These are phyloP conservation scores for Sporothrix euskadiensis DNA, from an alignment of 2,329 filamentous ascomycete genomes.

Conservation along the genomic window DNA sequence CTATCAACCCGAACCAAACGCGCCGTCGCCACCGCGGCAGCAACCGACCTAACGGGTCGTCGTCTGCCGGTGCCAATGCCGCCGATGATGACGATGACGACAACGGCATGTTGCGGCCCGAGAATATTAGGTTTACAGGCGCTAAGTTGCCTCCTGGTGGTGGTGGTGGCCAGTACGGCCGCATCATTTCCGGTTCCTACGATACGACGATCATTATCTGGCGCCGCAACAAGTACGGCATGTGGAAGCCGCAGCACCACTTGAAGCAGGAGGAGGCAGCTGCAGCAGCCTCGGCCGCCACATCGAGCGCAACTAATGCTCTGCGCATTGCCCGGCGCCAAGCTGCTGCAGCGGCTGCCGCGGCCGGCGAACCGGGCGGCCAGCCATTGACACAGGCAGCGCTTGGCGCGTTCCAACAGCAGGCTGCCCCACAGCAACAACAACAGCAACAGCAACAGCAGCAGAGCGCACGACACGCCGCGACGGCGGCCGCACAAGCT, in stretches of 20 bases:
- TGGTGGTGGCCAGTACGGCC: slow-evolving; percentile 81
- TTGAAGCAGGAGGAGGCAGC: slow-evolving; percentile 73
- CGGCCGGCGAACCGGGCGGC: neutral
- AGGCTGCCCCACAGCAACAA: neutral
- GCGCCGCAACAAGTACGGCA: slow-evolving; percentile 80
- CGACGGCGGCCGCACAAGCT: neutral
- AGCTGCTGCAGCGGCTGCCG: neutral
- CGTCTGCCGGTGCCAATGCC: neutral
- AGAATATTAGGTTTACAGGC: slow-evolving; percentile 76
- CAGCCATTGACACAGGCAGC: slow-evolving; percentile 12
- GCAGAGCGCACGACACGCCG: neutral
- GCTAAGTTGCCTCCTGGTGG: slow-evolving; percentile 88
- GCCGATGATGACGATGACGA: slow-evolving; percentile 47
- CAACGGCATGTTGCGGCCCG: slow-evolving; percentile 71
- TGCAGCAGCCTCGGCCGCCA: slow-evolving; percentile 44
- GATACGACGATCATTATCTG: slow-evolving; percentile 96
- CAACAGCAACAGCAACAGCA: too few species aligned
- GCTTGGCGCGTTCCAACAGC: neutral
- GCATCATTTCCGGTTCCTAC: slow-evolving; percentile 97
- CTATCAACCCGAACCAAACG: slow-evolving; percentile 30
- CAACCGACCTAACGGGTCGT: neutral
- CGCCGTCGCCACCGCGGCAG: slow-evolving; percentile 3
- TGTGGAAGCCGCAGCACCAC: slow-evolving; percentile 77
- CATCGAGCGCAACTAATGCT: neutral
- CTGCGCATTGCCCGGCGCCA: neutral